A percentile compares a stretch with the other conserved stretches of the same genome.
Evolutionary conservation across 345 rosid genomes (phyloP).

Genomic region (Citrus unshiu): DNA sequence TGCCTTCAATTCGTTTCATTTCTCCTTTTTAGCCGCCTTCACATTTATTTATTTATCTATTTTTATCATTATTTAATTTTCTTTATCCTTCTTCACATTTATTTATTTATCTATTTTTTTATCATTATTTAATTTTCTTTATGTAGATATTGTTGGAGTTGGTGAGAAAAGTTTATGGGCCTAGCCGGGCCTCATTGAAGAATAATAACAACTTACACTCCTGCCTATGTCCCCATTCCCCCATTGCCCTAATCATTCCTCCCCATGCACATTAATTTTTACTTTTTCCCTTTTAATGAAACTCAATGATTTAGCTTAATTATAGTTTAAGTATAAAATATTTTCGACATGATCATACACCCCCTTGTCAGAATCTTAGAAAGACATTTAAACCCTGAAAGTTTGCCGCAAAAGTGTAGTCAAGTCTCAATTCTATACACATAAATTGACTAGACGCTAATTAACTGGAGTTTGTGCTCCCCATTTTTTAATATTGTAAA

Average conservation of each 20-base stretch:
- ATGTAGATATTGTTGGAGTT: background rate
- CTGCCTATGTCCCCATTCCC: background rate
- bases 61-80: background rate
- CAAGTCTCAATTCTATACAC: background rate
- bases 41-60: background rate
- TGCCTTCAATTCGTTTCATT: background rate
- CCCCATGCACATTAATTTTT: background rate
- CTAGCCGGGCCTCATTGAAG: background rate
- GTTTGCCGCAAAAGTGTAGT: background rate
- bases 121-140: background rate
- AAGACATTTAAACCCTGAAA: background rate
- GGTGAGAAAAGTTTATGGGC: slow-evolving; percentile 13
- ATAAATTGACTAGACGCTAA: background rate
- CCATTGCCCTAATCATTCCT: slow-evolving; percentile 1
- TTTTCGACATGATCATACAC: background rate
- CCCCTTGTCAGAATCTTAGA: background rate
- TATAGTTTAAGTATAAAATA: background rate
- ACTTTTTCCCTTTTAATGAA: background rate
- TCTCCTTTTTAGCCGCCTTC: background rate
- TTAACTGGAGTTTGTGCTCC: background rate
- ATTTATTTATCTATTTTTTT: too few relatives aligned
- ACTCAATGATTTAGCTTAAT: background rate
- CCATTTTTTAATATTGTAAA: background rate
- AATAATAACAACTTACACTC: background rate
- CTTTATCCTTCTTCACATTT: too few relatives aligned